Conservation (phyloP, 305 asterid species). For the Withania somnifera region DNA sequence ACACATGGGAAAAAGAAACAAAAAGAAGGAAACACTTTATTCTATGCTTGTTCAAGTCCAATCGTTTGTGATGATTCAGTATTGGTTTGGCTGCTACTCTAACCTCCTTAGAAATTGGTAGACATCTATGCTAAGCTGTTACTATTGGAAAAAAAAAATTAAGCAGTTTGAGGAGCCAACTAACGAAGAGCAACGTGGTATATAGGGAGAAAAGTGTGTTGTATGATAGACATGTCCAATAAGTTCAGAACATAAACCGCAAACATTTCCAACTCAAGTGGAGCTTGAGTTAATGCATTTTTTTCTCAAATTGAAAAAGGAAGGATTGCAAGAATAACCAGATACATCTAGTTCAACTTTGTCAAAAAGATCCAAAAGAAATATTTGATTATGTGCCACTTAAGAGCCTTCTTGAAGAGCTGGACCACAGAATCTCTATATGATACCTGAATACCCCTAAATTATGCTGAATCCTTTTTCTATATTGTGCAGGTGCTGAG, state of each 20-base stretch:
- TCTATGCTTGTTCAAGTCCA: background rate
- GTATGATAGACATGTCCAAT: background rate
- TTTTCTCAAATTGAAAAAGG: background rate
- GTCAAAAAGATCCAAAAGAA: background rate
- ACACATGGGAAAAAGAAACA: background rate
- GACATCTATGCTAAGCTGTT: background rate
- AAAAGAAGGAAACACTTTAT: background rate
- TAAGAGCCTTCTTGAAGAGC: background rate
- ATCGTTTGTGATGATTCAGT: background rate
- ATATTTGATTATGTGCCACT: background rate
- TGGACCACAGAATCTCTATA: background rate
- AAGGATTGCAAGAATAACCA: background rate
- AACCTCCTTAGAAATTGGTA: background rate
- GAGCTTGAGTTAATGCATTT: background rate
- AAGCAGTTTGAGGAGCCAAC: background rate
- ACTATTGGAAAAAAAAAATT: background rate
- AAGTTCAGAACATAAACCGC: background rate
- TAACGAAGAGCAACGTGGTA: background rate
- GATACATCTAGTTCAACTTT: background rate
- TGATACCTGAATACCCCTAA: background rate
- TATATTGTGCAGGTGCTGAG: conserved; percentile 28
- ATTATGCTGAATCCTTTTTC: background rate
- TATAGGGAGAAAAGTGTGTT: background rate
- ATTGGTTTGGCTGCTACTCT: background rate
- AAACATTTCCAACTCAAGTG: background rate